A percentile compares a stretch with the other conserved stretches of the same genome.
phyloP scores from a whole-genome alignment of 2,329 filamentous ascomycete genomes.

The Xylaria sp. region DNA sequence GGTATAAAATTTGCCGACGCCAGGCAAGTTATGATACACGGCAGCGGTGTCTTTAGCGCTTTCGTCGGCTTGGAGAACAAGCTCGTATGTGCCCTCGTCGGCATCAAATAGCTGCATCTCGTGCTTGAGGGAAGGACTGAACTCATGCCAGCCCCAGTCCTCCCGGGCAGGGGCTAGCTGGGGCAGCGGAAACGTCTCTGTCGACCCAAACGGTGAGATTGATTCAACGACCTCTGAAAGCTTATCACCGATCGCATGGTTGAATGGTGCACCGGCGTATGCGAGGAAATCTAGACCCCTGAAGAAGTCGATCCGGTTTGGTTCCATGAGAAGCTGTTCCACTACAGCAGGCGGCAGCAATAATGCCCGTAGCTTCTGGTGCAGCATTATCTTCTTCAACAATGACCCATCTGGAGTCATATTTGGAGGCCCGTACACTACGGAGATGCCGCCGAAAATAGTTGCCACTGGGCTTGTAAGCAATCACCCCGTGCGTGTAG shows the following conservation, averaged over 20 bases:
- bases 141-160: constrained; percentile 41
- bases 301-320: constrained; percentile 7
- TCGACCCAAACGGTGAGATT: constrained; percentile 27
- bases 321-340: constrained; percentile 19
- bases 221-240: constrained; percentile 19
- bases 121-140: constrained; percentile 34
- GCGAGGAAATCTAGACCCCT: constrained; percentile 1
- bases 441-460: constrained; percentile 15
- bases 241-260: constrained; percentile 8
- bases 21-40: constrained; percentile 41
- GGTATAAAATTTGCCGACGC: constrained; percentile 38
- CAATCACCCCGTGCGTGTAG: not conserved
- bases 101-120: constrained; percentile 33
- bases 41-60: constrained; percentile 23
- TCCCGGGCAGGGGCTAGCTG: constrained; percentile 21
- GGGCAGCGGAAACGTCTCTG: constrained; percentile 25
- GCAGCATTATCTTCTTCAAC: constrained; percentile 14
- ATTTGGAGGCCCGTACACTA: constrained; percentile 21
- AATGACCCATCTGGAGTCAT: constrained; percentile 14
- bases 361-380: constrained; percentile 16
- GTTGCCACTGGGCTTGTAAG: constrained; percentile 5
- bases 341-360: constrained; percentile 17
- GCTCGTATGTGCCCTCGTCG: constrained; percentile 28
- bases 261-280: constrained; percentile 1
- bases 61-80: constrained; percentile 31